Base-by-base conservation (phyloP, 768 basidiomycete species). In the Daedaleopsis nitida region DNA sequence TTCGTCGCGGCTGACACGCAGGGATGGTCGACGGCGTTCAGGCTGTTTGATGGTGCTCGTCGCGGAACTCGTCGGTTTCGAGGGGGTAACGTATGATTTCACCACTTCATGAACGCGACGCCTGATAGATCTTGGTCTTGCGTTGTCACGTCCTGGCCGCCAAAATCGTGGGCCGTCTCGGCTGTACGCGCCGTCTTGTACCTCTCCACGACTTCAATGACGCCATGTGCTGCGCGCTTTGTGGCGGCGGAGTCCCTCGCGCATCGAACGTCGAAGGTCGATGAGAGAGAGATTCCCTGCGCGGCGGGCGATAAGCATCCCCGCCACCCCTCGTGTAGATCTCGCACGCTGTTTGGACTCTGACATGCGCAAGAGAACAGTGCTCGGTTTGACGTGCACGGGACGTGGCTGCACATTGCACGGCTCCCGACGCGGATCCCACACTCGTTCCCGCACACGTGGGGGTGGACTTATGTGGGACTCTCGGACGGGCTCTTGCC, bases 401-500 rank as follows among this genome's bases (percentile, higher is more conserved):
- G 11, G 43, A 52, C 35, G 51, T 52, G 51, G 52, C 13, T 43
- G 27, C 50, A 39, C 51, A 45, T 39, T 35, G 50, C 19, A 52
- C 50, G 50, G 52, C 51, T 11, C 58, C 51, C 44, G 39, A 21
- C 32, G 51, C 43, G 42, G 13, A 38, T 62, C 60, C 51, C 60
- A 62, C 60, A 51, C 51, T 27, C 49, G 16, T 23, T 19, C 35
- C 47, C 10, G 35, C 47, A 17, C 59, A 50, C 47, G 27, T 43
- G 42, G 56, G 52, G 59, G 52, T 53, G 19, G 52, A 52, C 59
- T 52, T 50, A 52, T 58, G 57, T 58, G 58, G 58, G 58, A 53
- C 47, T 9, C 47, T 49, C 19, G 21, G 47, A 49, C 47, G 47
- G 47, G 47, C 47, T 49, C 47, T 49, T 49, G 7, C 47, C 1